A percentile compares a stretch with the other conserved stretches of the same genome.
Evolutionary conservation across 768 basidiomycete genomes (phyloP).

Genomic region (Pleurotus cornucopiae): DNA sequence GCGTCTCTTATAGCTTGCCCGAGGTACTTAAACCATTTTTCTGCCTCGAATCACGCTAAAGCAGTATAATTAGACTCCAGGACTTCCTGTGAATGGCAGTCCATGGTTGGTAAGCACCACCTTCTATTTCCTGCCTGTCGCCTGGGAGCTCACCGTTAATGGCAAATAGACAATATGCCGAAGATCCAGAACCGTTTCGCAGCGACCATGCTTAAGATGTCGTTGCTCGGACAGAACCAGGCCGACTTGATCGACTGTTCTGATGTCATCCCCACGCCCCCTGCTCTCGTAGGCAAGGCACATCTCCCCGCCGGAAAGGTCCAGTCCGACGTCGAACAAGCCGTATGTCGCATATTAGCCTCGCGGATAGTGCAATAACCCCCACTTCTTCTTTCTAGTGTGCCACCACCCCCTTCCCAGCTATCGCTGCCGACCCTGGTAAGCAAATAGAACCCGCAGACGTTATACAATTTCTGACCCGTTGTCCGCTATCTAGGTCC

Average conservation of each 20-base stretch:
- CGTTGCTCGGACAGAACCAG: constrained; percentile 34
- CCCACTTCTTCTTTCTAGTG: constrained; percentile 21
- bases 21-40: neutral
- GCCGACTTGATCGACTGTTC: constrained; percentile 36
- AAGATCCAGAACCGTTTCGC: constrained; percentile 30
- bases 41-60: neutral
- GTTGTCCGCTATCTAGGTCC: neutral
- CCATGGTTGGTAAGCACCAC: constrained; percentile 27
- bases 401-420: constrained; percentile 29
- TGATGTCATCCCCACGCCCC: constrained; percentile 36
- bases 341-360: constrained; percentile 12
- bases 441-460: neutral
- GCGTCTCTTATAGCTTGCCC: constrained; percentile 12
- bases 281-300: constrained; percentile 19
- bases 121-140: too few relatives aligned
- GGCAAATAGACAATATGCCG: constrained; percentile 21
- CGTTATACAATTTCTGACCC: neutral
- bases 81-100: constrained; percentile 47
- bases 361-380: constrained; percentile 15
- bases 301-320: constrained; percentile 28
- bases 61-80: constrained; percentile 26
- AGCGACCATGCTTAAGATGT: constrained; percentile 40
- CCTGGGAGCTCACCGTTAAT: neutral
- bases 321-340: constrained; percentile 25
- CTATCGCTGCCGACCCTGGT: constrained; percentile 25